Percentiles rank a stretch among this genome's conserved stretches.
Conservation (phyloP, 768 basidiomycete species). For the Auricularia sp. region DNA sequence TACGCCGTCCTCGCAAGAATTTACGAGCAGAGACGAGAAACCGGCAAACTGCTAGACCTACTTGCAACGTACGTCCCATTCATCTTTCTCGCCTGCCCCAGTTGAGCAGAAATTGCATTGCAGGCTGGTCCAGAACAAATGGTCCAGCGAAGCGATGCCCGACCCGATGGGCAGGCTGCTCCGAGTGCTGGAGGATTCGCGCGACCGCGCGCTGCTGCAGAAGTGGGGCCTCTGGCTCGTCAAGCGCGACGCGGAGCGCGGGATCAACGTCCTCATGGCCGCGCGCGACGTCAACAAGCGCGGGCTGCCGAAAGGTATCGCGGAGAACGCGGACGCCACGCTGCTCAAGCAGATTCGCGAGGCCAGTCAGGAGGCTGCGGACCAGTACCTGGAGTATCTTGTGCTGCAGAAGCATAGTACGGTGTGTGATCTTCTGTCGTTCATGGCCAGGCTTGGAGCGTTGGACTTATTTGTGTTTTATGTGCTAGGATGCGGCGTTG, state of each 20-base stretch:
- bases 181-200: slow-evolving; percentile 42
- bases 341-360: slow-evolving; percentile 47
- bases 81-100: too few species aligned
- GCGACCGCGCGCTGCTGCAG: slow-evolving; percentile 51
- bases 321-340: slow-evolving; percentile 47
- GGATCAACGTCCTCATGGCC: slow-evolving; percentile 68
- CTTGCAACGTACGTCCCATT: slow-evolving; percentile 50
- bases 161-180: slow-evolving; percentile 58
- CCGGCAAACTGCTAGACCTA: slow-evolving; percentile 51
- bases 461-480: slow-evolving; percentile 15
- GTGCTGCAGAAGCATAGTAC: slow-evolving; percentile 57
- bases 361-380: slow-evolving; percentile 49
- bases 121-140: slow-evolving; percentile 59
- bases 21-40: slow-evolving; percentile 45
- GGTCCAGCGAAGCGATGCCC: slow-evolving; percentile 48
- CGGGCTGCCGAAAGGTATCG: slow-evolving; percentile 31
- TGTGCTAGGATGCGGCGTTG: slow-evolving; percentile 42
- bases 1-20: slow-evolving; percentile 54
- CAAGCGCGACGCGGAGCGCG: slow-evolving; percentile 54
- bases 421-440: slow-evolving; percentile 27
- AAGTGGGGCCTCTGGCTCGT: slow-evolving; percentile 78
- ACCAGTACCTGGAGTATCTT: slow-evolving; percentile 70
- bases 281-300: slow-evolving; percentile 27
- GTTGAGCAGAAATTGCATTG: too few species aligned
- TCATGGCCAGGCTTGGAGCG: background rate